phyloP scores from a whole-genome alignment of 441 rosid genomes.

The Francoa sonchifolia region DNA sequence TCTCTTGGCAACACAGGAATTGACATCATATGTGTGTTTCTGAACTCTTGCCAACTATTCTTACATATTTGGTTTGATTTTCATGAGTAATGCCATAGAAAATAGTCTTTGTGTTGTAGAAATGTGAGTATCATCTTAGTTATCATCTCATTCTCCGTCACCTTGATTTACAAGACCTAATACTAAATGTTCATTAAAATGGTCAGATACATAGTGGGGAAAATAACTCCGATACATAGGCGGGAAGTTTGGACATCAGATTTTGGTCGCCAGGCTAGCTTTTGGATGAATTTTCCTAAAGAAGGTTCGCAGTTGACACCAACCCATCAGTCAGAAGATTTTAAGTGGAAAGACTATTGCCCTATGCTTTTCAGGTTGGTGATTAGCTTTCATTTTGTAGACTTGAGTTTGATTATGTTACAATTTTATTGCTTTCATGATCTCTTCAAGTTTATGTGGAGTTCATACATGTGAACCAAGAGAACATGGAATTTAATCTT shows the following conservation, averaged over 20 bases:
- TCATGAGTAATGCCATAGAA: no score
- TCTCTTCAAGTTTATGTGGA: no score
- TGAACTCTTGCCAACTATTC: constrained; percentile 7
- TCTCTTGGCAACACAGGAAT: not conserved
- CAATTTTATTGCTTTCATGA: not conserved
- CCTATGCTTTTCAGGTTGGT: constrained; percentile 95
- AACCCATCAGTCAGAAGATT: constrained; percentile 82
- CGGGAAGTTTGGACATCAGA: constrained; percentile 82
- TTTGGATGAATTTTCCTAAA: constrained; percentile 92
- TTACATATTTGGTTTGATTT: not conserved
- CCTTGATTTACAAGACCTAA: constrained; percentile 4
- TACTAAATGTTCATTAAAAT: constrained; percentile 15
- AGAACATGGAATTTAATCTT: no score
- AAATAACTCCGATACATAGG: constrained; percentile 86
- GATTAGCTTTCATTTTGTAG: constrained; percentile 6
- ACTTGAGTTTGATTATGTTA: not conserved
- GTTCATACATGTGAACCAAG: no score
- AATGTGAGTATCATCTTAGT: constrained; percentile 1
- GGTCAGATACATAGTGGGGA: constrained; percentile 89
- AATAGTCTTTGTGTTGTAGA: no score
- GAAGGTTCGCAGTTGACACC: constrained; percentile 88
- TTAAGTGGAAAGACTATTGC: constrained; percentile 96
- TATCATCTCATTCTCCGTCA: constrained; percentile 4
- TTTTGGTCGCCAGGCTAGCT: constrained; percentile 88
- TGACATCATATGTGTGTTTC: not conserved